Base-by-base conservation (phyloP, 352 stramenopile genomes). In the Pythium aristosporum region DNA sequence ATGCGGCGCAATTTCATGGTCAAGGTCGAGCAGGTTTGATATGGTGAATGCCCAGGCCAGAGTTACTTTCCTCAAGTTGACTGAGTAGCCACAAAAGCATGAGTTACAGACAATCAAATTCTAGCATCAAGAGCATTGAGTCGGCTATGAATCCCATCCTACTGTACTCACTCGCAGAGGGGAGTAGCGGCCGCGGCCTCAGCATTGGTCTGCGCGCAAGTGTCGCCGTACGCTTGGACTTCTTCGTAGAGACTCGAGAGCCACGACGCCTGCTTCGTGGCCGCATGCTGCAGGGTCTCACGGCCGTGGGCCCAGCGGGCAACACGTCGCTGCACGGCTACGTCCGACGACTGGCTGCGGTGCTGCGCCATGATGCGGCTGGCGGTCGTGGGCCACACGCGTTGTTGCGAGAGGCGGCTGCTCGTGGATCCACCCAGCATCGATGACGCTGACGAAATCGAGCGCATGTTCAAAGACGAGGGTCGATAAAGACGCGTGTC, bases 191-290 rank as follows among this genome's bases (percentile, higher is more conserved):
- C 18, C 12, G 55, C 37, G 21, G 41, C 55, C 2, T 63, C 49
- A 21, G 60, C 37, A 5, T 25, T 58, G 2, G 34, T 25, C 12
- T 71, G 61, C 25, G 61, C 63, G n/a, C 60, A 58, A 5, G 65
- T 59, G 20, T 77, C 70, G 39, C 77, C 79, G 61, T 91, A 89
- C 55, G 81, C 74, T 48, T 79, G 76, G 41, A 89, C 59, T 57
- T 91, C 82, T 21, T 85, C 66, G 57, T 79, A 88, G n/a, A 89
- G 72, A 60, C 60, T 73, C 1, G 75, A 77, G n/a, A 88, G 68
- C 81, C 79, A 90, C 32, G 72, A 76, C 3, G 81, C 76, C 47
- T 88, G 81, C 47, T 62, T 74, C 9, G 79, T 88, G 53, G 81
- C 81, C 3, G 79, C 79, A 44, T 87, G 71, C 32, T 90, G 79